Conservation (phyloP, 805 yeast genomes). For the Millerozyma miso region DNA sequence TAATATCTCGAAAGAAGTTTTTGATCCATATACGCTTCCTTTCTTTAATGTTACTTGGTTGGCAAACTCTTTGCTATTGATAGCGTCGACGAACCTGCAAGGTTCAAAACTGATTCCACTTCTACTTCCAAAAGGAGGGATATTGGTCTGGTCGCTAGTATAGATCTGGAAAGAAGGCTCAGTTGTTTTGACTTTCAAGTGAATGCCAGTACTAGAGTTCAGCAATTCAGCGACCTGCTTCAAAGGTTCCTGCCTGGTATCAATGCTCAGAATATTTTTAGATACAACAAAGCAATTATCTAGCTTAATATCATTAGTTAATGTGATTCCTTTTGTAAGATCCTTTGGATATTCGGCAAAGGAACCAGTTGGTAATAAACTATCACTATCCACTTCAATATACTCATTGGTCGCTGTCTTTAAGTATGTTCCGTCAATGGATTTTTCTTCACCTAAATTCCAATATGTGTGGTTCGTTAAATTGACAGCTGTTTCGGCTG, state of each 20-base stretch:
- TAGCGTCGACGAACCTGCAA: slow-evolving; percentile 54
- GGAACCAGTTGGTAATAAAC: slow-evolving; percentile 45
- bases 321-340: slow-evolving; percentile 15
- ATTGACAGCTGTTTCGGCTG: slow-evolving; percentile 47
- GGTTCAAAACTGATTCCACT: slow-evolving; percentile 64
- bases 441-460: slow-evolving; percentile 35
- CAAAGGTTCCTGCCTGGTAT: slow-evolving; percentile 42
- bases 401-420: slow-evolving; percentile 34
- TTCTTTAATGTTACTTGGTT: slow-evolving; percentile 43
- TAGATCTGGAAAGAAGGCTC: slow-evolving; percentile 67
- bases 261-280: slow-evolving; percentile 30
- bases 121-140: slow-evolving; percentile 33
- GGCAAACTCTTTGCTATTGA: slow-evolving; percentile 44
- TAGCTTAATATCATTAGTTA: slow-evolving; percentile 24
- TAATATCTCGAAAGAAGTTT: slow-evolving; percentile 23
- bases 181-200: slow-evolving; percentile 46
- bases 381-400: slow-evolving; percentile 37
- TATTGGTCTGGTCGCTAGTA: slow-evolving; percentile 51
- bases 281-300: slow-evolving; percentile 50
- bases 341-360: slow-evolving; percentile 20
- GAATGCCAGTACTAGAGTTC: slow-evolving; percentile 41
- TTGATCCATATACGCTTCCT: slow-evolving; percentile 53
- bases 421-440: slow-evolving; percentile 29
- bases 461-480: slow-evolving; percentile 64
- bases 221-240: slow-evolving; percentile 38